Conservation (phyloP, 139 green algal genomes). For the Coccomyxa sp. region DNA sequence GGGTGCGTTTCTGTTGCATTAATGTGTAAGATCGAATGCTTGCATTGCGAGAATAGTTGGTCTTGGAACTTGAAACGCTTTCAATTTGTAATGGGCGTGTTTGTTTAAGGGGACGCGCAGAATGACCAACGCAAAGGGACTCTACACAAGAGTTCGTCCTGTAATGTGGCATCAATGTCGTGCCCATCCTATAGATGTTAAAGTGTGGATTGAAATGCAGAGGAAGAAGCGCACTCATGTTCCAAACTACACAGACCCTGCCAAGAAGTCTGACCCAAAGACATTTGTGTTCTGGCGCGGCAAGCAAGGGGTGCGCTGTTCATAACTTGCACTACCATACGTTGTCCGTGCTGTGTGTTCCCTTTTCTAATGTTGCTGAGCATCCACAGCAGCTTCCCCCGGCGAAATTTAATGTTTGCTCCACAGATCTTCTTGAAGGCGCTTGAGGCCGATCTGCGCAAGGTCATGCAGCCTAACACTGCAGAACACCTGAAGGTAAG, state of each 20-base stretch:
- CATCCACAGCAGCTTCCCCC: not conserved
- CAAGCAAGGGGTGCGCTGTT: slow-evolving; percentile 42
- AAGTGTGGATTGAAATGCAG: slow-evolving; percentile 31
- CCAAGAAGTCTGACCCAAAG: slow-evolving; percentile 62
- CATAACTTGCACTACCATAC: not conserved
- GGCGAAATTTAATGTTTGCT: not conserved
- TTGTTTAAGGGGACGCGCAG: not conserved
- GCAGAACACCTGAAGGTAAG: slow-evolving; percentile 74
- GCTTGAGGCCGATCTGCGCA: slow-evolving; percentile 83
- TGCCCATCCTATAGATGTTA: no score
- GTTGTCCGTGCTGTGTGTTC: not conserved
- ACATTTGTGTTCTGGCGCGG: slow-evolving; percentile 87
- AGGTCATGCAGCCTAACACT: slow-evolving; percentile 93
- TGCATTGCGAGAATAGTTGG: not conserved
- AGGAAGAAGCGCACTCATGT: slow-evolving; percentile 84
- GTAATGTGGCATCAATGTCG: no score
- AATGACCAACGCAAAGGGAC: not conserved
- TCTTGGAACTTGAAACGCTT: not conserved
- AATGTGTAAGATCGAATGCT: no score
- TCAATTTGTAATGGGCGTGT: no score
- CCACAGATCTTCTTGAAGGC: slow-evolving; percentile 63
- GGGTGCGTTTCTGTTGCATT: slow-evolving; percentile 14
- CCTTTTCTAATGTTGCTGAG: slow-evolving; percentile 8
- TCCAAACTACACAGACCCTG: slow-evolving; percentile 33
- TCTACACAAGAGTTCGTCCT: not conserved